Evolutionary conservation across 768 basidiomycete genomes (phyloP), one percentile per base, ranked within the genome.

Genomic region (Lentinus brumalis): DNA sequence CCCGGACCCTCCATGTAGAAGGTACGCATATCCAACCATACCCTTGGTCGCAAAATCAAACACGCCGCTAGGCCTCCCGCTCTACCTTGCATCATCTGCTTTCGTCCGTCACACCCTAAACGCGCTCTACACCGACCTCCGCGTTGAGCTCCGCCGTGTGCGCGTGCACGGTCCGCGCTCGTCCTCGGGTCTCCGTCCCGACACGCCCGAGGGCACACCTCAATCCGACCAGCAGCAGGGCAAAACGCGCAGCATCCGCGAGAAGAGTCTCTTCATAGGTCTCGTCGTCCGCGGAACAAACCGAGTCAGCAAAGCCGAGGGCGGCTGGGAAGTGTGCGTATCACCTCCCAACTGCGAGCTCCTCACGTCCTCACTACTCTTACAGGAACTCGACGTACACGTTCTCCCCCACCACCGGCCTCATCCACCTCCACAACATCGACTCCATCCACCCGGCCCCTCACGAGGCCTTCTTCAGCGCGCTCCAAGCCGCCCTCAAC

Each of bases 401-500:
- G 0, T 92, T 92, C 71, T 91, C 89, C 2, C 87, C 89, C 0
- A 54, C 74, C 26, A 82, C 83, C 0, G 91, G 88, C 5, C 79
- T 86, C 44, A 85, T 94, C 56, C 73, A 84, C 50, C 66, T 78
- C 50, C 91, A 94, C 68, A 77, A 77, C 50, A 77, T 94, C 51
- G 83, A 92, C 69, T 87, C 86, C n/a, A 92, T 93, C 50, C 82
- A 86, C 47, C 91, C 91, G 0, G 86, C 87, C 1, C 91, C 91
- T 3, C 88, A 90, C 67, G 78, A 84, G 51, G 81, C 86, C 0
- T 87, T 87, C 2, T 91, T 87, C 67, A 84, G 88, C 57, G 81
- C 86, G 2, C 75, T 91, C 1, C 62, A 61, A 35, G 64, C 64
- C 42, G 67, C 62, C 11, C 56, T 67, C 30, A 54, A 41, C 47